These are phyloP conservation scores for Leishmania amazonensis DNA, from an alignment of 208 protist genomes.

Conservation along the genomic window DNA sequence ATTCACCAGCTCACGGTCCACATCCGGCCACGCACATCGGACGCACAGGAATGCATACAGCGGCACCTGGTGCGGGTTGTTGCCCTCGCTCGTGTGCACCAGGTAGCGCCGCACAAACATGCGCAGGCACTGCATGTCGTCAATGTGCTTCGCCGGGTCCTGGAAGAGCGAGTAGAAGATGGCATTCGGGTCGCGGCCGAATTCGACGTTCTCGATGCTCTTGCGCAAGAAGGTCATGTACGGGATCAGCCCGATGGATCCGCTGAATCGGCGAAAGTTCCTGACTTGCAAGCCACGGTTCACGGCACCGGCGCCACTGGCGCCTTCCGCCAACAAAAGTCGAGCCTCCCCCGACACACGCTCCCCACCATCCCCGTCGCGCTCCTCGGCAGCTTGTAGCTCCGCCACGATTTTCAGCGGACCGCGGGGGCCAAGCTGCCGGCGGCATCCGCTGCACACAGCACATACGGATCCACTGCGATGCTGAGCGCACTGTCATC, in stretches of 20 bases:
- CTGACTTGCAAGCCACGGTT: neutral
- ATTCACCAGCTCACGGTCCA: slow-evolving; percentile 49
- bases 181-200: slow-evolving; percentile 47
- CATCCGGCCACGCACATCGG: slow-evolving; percentile 36
- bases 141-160: slow-evolving; percentile 32
- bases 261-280: neutral
- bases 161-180: slow-evolving; percentile 67
- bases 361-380: neutral
- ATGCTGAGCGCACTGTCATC: neutral
- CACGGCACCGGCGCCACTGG: neutral
- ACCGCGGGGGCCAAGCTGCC: neutral
- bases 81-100: slow-evolving; percentile 67
- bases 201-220: slow-evolving; percentile 61
- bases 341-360: neutral
- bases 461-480: neutral
- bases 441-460: no score
- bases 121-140: slow-evolving; percentile 80
- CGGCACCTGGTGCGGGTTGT: slow-evolving; percentile 58
- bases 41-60: slow-evolving; percentile 53
- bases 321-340: neutral
- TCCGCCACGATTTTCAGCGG: neutral
- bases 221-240: slow-evolving; percentile 69
- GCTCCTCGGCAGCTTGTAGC: neutral
- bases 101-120: slow-evolving; percentile 84
- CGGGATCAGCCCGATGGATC: slow-evolving; percentile 56